Percentiles rank a stretch among this genome's conserved stretches.
Evolutionary conservation across 257 asterid species (phyloP).

Genomic region (Salvia splendens): DNA sequence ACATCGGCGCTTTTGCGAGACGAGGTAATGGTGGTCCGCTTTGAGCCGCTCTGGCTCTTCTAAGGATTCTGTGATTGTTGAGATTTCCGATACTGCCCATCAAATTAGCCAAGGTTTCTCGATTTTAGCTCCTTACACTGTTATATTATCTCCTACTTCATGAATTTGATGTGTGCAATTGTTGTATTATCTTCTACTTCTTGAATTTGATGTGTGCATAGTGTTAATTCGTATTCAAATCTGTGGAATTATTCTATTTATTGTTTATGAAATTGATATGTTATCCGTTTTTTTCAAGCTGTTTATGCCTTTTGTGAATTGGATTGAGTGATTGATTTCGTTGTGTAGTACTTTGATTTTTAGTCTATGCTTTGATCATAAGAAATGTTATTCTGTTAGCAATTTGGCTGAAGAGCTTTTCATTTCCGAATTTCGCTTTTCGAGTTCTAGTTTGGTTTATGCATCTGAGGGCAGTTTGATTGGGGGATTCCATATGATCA

Average conservation of each 20-base stretch:
- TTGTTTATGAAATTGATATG: background rate
- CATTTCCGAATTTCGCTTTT: background rate
- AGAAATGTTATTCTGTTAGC: background rate
- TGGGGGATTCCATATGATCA: background rate
- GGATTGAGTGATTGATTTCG: conserved; percentile 2
- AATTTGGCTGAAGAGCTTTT: background rate
- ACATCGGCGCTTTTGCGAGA: conserved; percentile 32
- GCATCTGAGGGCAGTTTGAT: conserved; percentile 13
- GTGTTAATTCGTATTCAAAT: background rate
- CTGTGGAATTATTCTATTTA: background rate
- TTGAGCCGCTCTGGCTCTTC: conserved; percentile 26
- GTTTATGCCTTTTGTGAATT: background rate
- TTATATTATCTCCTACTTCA: background rate
- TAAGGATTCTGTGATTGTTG: conserved; percentile 43
- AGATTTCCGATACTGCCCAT: conserved; percentile 78
- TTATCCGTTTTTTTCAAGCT: background rate
- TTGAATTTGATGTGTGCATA: background rate
- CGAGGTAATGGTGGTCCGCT: conserved; percentile 39
- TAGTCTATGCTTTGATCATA: conserved; percentile 2
- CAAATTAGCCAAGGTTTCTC: conserved; percentile 68
- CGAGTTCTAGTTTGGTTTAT: background rate
- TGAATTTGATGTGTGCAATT: background rate
- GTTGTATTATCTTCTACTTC: background rate
- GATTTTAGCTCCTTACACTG: background rate
- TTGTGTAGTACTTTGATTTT: background rate